Evolutionary conservation across 164 flowering plant species (phyloP).

Genomic region (Stephania japonica): DNA sequence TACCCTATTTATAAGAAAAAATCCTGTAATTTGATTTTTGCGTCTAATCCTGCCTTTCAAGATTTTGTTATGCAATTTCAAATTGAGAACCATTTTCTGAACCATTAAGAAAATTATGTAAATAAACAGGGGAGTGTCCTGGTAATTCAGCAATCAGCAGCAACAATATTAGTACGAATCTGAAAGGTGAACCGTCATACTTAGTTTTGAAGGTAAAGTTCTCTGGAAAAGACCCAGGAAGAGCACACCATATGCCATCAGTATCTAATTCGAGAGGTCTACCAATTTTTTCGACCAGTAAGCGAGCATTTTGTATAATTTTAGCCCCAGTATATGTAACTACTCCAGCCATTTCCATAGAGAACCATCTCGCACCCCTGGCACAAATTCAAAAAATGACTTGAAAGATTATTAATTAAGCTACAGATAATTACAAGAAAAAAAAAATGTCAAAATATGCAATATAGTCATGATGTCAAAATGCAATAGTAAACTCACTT

Average conservation of each 20-base stretch:
- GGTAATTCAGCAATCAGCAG: not conserved
- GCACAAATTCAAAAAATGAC: conserved; percentile 13
- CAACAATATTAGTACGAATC: not conserved
- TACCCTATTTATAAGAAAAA: no score
- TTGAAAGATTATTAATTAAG: conserved; percentile 5
- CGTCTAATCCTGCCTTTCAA: no score
- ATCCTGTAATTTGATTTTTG: no score
- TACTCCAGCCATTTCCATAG: conserved; percentile 99
- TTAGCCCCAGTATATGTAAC: conserved; percentile 99
- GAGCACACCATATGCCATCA: conserved; percentile 98
- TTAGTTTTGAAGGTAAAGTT: conserved; percentile 86
- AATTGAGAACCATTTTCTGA: no score
- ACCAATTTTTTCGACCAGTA: conserved; percentile 90
- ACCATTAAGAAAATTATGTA: not conserved
- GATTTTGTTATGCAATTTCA: no score
- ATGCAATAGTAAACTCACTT: conserved; percentile 54
- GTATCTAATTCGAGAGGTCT: conserved; percentile 97
- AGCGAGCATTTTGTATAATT: conserved; percentile 97
- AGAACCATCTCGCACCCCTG: conserved; percentile 99
- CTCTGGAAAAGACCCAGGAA: conserved; percentile 99
- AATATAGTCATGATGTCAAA: not conserved
- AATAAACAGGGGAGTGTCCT: not conserved
- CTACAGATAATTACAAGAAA: not conserved
- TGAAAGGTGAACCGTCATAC: conserved; percentile 28
- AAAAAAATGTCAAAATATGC: not conserved